Conservation (phyloP, 495 filamentous ascomycete genomes). For the Evansstolkia leycettana region DNA sequence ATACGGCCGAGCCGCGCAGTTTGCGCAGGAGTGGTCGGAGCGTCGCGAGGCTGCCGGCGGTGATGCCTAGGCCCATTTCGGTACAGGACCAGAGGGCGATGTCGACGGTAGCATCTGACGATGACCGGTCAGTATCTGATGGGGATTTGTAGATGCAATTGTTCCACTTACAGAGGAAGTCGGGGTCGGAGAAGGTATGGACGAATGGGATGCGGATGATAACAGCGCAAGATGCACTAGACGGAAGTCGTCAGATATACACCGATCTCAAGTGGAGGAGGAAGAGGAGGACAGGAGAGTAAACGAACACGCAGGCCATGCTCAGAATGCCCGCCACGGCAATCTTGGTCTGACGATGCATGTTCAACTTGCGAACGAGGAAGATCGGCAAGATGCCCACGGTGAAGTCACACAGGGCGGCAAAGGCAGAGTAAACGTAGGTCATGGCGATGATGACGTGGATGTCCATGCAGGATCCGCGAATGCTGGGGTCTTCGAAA, state of each 20-base stretch:
- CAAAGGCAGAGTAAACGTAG: constrained; percentile 29
- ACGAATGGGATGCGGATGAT: constrained; percentile 31
- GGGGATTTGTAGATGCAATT: no score
- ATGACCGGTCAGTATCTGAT: neutral
- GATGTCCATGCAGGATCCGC: constrained; percentile 25
- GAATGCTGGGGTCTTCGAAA: constrained; percentile 13
- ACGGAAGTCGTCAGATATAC: neutral
- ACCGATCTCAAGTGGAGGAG: neutral
- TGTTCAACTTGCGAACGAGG: constrained; percentile 23
- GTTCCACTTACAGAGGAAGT: constrained; percentile 27
- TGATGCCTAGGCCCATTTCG: constrained; percentile 33
- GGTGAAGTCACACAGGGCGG: constrained; percentile 28
- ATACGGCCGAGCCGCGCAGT: constrained; percentile 14
- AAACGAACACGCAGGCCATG: constrained; percentile 32
- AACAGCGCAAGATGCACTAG: constrained; percentile 27
- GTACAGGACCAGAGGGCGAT: constrained; percentile 34
- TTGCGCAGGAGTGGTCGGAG: constrained; percentile 33
- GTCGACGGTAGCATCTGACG: constrained; percentile 24
- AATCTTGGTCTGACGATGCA: constrained; percentile 24
- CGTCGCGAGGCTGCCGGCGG: constrained; percentile 33
- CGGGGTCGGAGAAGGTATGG: constrained; percentile 18
- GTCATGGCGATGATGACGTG: constrained; percentile 26
- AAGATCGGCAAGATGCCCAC: constrained; percentile 29
- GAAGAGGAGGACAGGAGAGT: neutral
- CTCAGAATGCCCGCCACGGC: constrained; percentile 29